Evolutionary conservation across 1,284 basidiomycete species (phyloP).

Genomic region (Tranzscheliella williamsii): DNA sequence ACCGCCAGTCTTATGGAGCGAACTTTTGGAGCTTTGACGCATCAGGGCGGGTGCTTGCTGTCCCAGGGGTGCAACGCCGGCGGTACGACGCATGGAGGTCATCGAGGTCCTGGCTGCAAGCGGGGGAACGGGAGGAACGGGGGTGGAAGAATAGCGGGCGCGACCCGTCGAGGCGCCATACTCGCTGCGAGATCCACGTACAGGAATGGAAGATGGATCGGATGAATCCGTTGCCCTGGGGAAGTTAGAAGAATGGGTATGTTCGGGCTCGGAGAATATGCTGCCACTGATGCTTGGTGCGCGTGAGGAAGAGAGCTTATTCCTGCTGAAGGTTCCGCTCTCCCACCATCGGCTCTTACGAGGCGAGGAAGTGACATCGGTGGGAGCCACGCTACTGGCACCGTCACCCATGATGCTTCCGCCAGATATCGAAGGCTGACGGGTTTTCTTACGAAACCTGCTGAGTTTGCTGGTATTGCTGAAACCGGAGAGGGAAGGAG

Average conservation of each 20-base stretch:
- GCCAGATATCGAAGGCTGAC: constrained; percentile 28
- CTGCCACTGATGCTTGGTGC: constrained; percentile 48
- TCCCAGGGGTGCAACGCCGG: constrained; percentile 43
- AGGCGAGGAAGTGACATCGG: constrained; percentile 10
- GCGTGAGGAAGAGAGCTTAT: constrained; percentile 21
- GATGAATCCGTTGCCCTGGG: too few relatives aligned
- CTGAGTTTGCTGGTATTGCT: constrained; percentile 45
- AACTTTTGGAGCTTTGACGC: constrained; percentile 16
- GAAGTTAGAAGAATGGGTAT: constrained; percentile 7
- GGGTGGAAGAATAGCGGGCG: constrained; percentile 9
- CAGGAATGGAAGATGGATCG: constrained; percentile 7
- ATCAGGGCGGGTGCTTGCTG: constrained; percentile 34
- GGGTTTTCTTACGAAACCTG: constrained; percentile 25
- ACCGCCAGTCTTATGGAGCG: not conserved
- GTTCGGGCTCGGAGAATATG: constrained; percentile 49
- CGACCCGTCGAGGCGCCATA: constrained; percentile 27
- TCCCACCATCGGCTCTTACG: constrained; percentile 50
- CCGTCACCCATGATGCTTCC: constrained; percentile 34
- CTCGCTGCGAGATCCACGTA: constrained; percentile 35
- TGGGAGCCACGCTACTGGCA: constrained; percentile 31
- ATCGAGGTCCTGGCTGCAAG: constrained; percentile 23
- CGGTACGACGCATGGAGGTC: constrained; percentile 5
- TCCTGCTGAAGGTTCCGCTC: constrained; percentile 22
- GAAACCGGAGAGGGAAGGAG: constrained; percentile 37
- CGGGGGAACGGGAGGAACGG: constrained; percentile 28